Percentiles rank a stretch among this genome's conserved stretches.
Evolutionary conservation across 164 flowering plant species (phyloP).

Genomic region (Tetrastigma voinierianum): DNA sequence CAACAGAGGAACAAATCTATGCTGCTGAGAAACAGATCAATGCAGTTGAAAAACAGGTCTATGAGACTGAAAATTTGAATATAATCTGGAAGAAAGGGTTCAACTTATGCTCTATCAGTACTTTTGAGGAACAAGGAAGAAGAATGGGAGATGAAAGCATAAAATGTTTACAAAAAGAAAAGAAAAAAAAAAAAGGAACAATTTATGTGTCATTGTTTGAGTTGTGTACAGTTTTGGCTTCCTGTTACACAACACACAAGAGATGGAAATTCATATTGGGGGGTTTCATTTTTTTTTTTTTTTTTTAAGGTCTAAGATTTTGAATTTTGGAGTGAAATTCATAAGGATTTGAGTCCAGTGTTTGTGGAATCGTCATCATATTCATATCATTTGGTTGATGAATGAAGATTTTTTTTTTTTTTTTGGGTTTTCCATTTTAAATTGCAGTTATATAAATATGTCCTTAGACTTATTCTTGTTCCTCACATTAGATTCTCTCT

Average conservation of each 20-base stretch:
- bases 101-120: no score
- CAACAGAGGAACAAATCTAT: background rate
- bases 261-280: background rate
- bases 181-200: no score
- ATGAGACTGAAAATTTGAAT: no score
- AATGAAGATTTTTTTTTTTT: background rate
- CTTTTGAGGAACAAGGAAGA: no score
- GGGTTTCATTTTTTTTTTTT: no score
- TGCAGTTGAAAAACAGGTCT: no score
- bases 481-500: no score
- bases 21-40: background rate
- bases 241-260: no score
- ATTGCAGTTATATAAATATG: background rate
- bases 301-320: no score
- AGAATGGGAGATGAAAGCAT: background rate
- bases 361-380: background rate
- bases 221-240: background rate
- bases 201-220: background rate
- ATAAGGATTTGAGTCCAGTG: no score
- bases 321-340: background rate
- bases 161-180: background rate
- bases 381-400: background rate
- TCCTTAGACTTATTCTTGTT: no score
- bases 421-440: background rate
- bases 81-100: no score